phyloP scores from a whole-genome alignment of 441 rosid species.

The Omphalea diandra region DNA sequence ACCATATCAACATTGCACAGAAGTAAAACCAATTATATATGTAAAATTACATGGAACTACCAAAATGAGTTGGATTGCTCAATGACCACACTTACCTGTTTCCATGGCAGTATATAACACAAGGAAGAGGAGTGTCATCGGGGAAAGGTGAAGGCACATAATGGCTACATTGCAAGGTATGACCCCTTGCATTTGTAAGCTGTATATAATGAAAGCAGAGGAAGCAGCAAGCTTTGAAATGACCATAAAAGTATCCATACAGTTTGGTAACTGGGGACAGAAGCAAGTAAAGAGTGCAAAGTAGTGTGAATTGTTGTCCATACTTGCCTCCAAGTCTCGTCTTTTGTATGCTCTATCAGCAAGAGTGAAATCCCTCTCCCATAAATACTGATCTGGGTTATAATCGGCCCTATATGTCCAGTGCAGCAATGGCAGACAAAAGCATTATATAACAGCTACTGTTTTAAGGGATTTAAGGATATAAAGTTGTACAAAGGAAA shows the following conservation, averaged over 20 bases:
- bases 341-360: slow-evolving; percentile 81
- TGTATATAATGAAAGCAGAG: slow-evolving; percentile 36
- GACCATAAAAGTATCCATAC: background rate
- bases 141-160: slow-evolving; percentile 69
- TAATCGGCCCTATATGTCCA: slow-evolving; percentile 71
- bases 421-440: background rate
- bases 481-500: background rate
- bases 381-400: slow-evolving; percentile 87
- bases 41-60: slow-evolving; percentile 15
- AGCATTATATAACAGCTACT: slow-evolving; percentile 1
- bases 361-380: slow-evolving; percentile 85
- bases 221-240: slow-evolving; percentile 24
- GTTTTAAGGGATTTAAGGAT: background rate
- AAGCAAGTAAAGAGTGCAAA: slow-evolving; percentile 11
- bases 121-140: slow-evolving; percentile 80
- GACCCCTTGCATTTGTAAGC: slow-evolving; percentile 87
- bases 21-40: background rate
- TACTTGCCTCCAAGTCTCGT: slow-evolving; percentile 98
- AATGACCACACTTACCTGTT: slow-evolving; percentile 86
- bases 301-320: slow-evolving; percentile 34
- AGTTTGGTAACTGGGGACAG: background rate
- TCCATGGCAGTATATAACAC: slow-evolving; percentile 97
- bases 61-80: no score
- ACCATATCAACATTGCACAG: background rate
- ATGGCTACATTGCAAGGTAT: slow-evolving; percentile 81